Evolutionary conservation across 345 rosid genomes (phyloP).

Genomic region (Psidium friedrichsthalianum): DNA sequence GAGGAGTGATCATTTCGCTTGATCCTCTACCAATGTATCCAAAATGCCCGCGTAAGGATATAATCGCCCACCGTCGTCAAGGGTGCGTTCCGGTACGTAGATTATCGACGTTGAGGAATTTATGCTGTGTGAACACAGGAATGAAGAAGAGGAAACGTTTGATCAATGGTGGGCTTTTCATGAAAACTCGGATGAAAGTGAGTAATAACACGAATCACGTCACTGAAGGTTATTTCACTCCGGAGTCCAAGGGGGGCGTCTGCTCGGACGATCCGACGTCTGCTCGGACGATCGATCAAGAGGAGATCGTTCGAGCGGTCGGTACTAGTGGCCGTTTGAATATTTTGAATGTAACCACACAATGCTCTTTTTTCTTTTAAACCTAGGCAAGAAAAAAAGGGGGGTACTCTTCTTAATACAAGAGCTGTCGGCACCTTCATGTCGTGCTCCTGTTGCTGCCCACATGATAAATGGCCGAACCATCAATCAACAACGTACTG

Average conservation of each 20-base stretch:
- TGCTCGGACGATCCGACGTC: neutral
- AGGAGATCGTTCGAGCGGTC: neutral
- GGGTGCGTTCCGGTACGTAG: neutral
- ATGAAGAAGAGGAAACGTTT: neutral
- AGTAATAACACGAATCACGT: neutral
- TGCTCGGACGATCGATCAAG: neutral
- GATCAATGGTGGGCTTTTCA: neutral
- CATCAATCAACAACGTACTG: neutral
- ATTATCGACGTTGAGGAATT: no score
- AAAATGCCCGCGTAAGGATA: no score
- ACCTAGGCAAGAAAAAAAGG: no score
- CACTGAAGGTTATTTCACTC: neutral
- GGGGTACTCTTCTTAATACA: no score
- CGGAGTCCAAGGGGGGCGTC: neutral
- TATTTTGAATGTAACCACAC: no score
- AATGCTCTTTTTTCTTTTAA: no score
- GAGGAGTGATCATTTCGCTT: no score
- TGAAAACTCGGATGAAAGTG: neutral
- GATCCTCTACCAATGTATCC: no score
- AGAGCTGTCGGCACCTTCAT: neutral
- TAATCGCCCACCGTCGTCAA: neutral
- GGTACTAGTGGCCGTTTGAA: neutral
- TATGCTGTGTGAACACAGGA: no score
- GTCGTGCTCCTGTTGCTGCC: neutral
- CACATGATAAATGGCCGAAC: neutral